Conservation (phyloP, 2,329 filamentous ascomycete species). For the Cladophialophora chaetospira region DNA sequence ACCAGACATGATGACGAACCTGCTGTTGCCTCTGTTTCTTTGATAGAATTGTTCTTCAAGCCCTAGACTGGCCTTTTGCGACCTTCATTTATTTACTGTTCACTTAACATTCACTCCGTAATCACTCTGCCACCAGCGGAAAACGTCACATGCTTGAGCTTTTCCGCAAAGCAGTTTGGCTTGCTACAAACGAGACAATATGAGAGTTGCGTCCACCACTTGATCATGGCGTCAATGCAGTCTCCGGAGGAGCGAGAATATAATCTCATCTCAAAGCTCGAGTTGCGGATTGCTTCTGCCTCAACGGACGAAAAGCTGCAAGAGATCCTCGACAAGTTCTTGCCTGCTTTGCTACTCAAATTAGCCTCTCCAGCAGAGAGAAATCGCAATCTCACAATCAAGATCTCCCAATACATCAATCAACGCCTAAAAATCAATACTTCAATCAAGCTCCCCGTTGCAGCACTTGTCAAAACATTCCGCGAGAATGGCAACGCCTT, state of each 20-base stretch:
- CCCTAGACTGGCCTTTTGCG: not conserved
- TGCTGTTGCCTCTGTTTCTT: constrained; percentile 15
- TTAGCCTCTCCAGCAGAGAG: constrained; percentile 75
- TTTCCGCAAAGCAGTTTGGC: too few species aligned
- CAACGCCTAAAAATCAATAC: constrained; percentile 61
- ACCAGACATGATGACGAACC: constrained; percentile 15
- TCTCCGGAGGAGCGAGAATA: constrained; percentile 66
- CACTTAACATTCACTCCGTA: not conserved
- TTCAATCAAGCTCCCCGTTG: constrained; percentile 76
- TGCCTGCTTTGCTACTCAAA: constrained; percentile 82
- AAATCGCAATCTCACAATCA: constrained; percentile 78
- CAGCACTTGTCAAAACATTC: constrained; percentile 84
- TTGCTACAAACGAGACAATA: too few species aligned
- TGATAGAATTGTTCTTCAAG: not conserved
- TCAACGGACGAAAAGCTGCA: constrained; percentile 83
- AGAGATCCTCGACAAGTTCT: constrained; percentile 72
- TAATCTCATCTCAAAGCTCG: constrained; percentile 79
- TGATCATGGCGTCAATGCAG: constrained; percentile 2
- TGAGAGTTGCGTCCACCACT: not conserved
- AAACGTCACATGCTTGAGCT: too few species aligned
- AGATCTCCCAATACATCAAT: constrained; percentile 72
- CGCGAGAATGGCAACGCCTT: constrained; percentile 73
- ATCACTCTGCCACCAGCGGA: too few species aligned
- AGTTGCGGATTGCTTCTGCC: constrained; percentile 79
- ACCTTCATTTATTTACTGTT: not conserved